Evolutionary conservation across 2,329 filamentous ascomycete species (phyloP).

Genomic region (Clonostachys rhizophaga): DNA sequence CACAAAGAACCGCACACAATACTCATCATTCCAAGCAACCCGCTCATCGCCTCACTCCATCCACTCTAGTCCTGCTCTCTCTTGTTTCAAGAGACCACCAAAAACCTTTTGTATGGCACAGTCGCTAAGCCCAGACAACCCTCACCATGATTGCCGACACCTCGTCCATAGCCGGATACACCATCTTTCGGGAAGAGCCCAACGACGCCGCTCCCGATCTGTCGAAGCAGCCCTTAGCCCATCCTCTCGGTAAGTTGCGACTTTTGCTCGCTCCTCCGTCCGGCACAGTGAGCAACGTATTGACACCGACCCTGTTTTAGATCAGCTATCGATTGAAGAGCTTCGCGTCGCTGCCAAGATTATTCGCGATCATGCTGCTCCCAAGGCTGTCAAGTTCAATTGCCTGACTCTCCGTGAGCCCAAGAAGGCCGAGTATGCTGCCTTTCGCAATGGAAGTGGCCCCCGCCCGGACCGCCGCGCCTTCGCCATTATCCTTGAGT

Average conservation of each 20-base stretch:
- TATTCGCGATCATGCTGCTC: slow-evolving; percentile 30
- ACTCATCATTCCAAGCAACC: no score
- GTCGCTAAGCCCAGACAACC: slow-evolving; percentile 16
- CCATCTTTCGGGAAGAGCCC: slow-evolving; percentile 36
- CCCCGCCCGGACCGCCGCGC: slow-evolving; percentile 43
- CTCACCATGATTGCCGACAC: slow-evolving; percentile 36
- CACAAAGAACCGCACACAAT: no score
- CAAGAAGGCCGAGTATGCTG: slow-evolving; percentile 56
- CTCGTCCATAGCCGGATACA: slow-evolving; percentile 37
- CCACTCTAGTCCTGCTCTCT: no score
- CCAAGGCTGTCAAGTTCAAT: slow-evolving; percentile 43
- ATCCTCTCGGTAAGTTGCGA: slow-evolving; percentile 25
- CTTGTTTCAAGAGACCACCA: no score
- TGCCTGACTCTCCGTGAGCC: slow-evolving; percentile 64
- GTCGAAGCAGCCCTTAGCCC: slow-evolving; percentile 19
- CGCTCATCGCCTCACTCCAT: no score
- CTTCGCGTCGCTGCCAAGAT: slow-evolving; percentile 43
- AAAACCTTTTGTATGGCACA: slow-evolving; percentile 13
- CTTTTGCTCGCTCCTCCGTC: background rate
- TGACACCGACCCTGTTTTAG: slow-evolving; percentile 17
- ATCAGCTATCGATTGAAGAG: slow-evolving; percentile 50
- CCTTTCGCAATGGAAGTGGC: slow-evolving; percentile 46
- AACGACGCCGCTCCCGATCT: slow-evolving; percentile 26
- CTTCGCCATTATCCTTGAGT: slow-evolving; percentile 42
- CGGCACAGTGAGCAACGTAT: background rate